Conservation (phyloP, 2,329 filamentous ascomycete species). For the Penicillium vulpinum region DNA sequence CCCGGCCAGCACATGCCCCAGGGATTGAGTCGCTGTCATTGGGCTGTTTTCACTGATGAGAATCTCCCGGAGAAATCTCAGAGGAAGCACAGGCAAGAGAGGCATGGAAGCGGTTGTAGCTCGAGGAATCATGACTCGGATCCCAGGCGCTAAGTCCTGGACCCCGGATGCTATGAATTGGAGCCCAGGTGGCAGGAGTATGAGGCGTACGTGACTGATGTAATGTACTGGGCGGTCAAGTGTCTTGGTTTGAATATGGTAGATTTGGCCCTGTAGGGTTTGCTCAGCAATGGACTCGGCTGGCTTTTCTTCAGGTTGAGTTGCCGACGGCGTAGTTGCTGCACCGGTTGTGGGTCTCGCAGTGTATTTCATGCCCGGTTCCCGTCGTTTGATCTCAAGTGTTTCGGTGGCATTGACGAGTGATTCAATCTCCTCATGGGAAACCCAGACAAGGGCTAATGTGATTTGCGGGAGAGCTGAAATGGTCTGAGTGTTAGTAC, state of each 20-base stretch:
- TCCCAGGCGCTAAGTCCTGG: not conserved
- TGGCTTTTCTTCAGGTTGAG: not conserved
- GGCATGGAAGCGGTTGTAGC: no score
- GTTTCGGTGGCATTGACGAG: not conserved
- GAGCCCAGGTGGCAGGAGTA: not conserved
- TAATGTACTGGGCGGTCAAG: not conserved
- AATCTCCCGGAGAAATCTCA: not conserved
- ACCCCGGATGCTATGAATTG: not conserved
- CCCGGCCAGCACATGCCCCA: not conserved
- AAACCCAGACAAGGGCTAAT: not conserved
- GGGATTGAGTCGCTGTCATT: no score
- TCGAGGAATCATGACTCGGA: not conserved
- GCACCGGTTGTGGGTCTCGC: no score
- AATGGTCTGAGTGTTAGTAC: not conserved
- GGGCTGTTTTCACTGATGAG: not conserved
- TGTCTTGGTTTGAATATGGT: not conserved
- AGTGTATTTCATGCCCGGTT: not conserved
- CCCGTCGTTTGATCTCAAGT: not conserved
- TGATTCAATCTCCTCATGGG: not conserved
- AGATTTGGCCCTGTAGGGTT: not conserved
- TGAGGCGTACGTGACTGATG: not conserved
- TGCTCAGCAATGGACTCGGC: not conserved
- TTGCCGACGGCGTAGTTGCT: not conserved
- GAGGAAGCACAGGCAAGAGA: not conserved
- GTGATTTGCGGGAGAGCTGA: not conserved